Evolutionary conservation across 2,329 filamentous ascomycete species (phyloP), one percentile per base, ranked within the genome.

Genomic region (Bipolaris oryzae): DNA sequence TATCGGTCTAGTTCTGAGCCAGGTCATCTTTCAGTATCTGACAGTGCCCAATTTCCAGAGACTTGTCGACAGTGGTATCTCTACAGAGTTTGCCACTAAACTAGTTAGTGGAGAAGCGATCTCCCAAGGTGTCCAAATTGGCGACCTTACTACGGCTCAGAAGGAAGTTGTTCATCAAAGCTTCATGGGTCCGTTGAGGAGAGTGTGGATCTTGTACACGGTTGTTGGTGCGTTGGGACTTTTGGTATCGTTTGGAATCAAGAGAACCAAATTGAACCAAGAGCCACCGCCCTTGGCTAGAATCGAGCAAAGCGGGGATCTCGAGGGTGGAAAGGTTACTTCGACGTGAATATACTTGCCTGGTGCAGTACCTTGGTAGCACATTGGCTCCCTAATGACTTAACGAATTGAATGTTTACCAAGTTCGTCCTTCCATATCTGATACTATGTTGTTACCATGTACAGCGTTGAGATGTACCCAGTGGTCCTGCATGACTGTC

Each of bases 201-300:
- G 79, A 25, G 79, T 81, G 63, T 84, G 82, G 80, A 80, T 84
- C 38, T 77, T 83, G 49, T 84, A 81, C 53, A 76, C 78, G 0
- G 70, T 78, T 6, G 59, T 80, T 1, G 79, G 79, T 28, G 69
- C 56, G 0, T 5, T 75, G 10, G 74, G 74, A 0, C 53, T 76
- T 38, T 13, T 68, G 3, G 55, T 71, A 1, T 74, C 72, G 18
- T 72, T 75, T 35, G 73, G 74, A 0, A 75, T 76, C 28, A 64
- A 67, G 38, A 70, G 74, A 52, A 62, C 64, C 9, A 74, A 59
- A 39, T 46, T 76, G n/a, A 56, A 56, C 41, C 51, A 57, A 3
- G 34, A 56, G 10, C 13, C 42, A 7, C 7, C 38, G n/a, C 31
- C 33, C 6, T 16, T 42, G 9, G 16, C 25, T 10, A 16, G 11